Evolutionary conservation across 139 green algal genomes (phyloP), one percentile per base, ranked within the genome.

Genomic region (Coelastrella sp.): DNA sequence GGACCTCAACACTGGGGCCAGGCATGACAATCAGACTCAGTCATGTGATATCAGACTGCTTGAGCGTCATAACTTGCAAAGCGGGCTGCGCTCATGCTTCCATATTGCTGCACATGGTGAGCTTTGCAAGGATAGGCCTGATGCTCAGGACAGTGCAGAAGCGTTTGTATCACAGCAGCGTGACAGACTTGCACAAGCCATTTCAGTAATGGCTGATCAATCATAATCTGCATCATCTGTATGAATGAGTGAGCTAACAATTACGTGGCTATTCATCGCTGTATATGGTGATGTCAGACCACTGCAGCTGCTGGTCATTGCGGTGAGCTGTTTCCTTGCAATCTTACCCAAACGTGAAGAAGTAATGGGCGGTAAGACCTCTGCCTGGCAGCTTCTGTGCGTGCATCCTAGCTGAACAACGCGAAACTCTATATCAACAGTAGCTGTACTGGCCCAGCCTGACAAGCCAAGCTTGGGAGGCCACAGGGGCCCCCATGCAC

Each of bases 1-100:
- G 92, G 1, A 93, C 83, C 72, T 93, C 88, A 49, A 94, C 92
- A 9, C 92, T 94, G 87, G 35, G 35, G 35, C 1, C 35, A 49
- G 35, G 35, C 35, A 49, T 49, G 35, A 49, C 35, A 49, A 49
- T 49, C 35, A 49, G 35, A 49, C 35, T 49, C 35, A 49, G 3
- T 5, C 35, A 3, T 49, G 35, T 49, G 3, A 49, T 49, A 3
- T 49, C 35, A 49, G 3, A 49, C 35, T 49, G 35, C 1, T 49
- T 3, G 35, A 49, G 35, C 35, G 35, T 5, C 35, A 49, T 49
- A 3, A 49, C 3, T 49, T 49, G 35, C 35, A 49, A 49, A 49
- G 35, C 35, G 3, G 1, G 3, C 35, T 49, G 35, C 35, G 35
- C 35, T 49, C 35, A 49, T 3, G 35, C 35, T 49, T 49, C 35